Evolutionary conservation across 768 basidiomycete genomes (phyloP), one percentile per base, ranked within the genome.

Genomic region (Russula vinacea): DNA sequence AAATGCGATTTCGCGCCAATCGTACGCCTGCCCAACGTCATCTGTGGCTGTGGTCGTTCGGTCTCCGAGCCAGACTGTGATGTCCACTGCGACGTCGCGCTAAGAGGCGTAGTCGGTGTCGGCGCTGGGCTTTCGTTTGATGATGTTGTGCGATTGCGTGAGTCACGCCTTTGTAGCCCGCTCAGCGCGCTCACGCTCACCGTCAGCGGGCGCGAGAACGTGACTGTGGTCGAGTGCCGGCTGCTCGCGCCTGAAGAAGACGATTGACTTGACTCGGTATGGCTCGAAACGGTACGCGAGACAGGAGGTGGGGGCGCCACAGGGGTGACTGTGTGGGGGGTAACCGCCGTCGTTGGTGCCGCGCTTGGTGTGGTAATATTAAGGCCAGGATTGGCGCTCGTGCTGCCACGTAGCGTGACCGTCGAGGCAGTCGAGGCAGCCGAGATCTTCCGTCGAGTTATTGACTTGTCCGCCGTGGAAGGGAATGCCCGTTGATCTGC

Each of bases 141-240:
- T 70, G 71, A 71, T 70, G 74, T 72, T 40, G 74, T 71, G 58
- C 74, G 77, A 35, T 72, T 71, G 60, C 78, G 74, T 32, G 58
- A 74, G 65, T 81, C 77, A 62, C 84, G 84, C 70, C 82, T 79
- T 66, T 85, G 82, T 32, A 89, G 74, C 14, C 81, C 84, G 47
- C 72, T 80, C 39, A 87, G 73, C 47, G 84, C 77, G 33, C 80
- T 80, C 11, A 86, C 77, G 3, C 84, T 81, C 45, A 80, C 78
- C 7, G 79, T 80, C 29, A 81, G 77, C 0, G 88, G 84, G 1
- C 84, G 81, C 6, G 88, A 89, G 71, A 90, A 88, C 3, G 85
- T 86, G 6, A 85, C 82, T 58, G 78, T 79, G 47, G 72, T 75
- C 22, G 64, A 61, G 19, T 45, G 54, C 19, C 54, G 55, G 33